phyloP scores from a whole-genome alignment of 345 rosid genomes.

The Leavenworthia alabamica region DNA sequence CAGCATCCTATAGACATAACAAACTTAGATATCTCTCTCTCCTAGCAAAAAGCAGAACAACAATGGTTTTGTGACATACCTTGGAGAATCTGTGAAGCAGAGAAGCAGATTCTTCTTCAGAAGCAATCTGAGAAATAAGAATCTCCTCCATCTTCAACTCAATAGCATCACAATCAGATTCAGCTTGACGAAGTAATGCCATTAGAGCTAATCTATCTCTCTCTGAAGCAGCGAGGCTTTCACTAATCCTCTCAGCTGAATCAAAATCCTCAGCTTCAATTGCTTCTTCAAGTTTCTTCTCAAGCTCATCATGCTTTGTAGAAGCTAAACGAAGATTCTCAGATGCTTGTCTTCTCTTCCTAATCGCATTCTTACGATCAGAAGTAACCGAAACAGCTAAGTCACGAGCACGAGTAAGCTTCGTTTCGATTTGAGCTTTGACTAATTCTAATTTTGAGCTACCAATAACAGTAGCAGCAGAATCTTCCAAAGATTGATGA shows the following conservation, averaged over 20 bases:
- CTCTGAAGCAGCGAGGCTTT: conserved; percentile 55
- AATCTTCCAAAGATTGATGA: conserved; percentile 7
- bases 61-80: conserved; percentile 32
- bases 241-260: conserved; percentile 68
- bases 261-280: conserved; percentile 88
- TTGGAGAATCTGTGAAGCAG: conserved; percentile 48
- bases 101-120: conserved; percentile 67
- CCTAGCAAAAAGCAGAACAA: background rate
- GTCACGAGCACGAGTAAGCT: conserved; percentile 44
- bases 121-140: conserved; percentile 53
- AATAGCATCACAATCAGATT: conserved; percentile 52
- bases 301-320: conserved; percentile 43
- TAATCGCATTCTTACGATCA: conserved; percentile 53
- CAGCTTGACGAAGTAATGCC: conserved; percentile 48
- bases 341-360: conserved; percentile 58
- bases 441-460: conserved; percentile 31
- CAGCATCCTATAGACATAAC: conserved; percentile 47
- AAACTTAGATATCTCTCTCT: background rate
- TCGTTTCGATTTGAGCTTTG: conserved; percentile 44
- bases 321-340: conserved; percentile 53
- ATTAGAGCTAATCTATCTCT: conserved; percentile 42
- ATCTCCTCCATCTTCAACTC: conserved; percentile 58
- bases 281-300: conserved; percentile 65
- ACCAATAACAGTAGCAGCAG: conserved; percentile 5
- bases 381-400: conserved; percentile 47